phyloP scores from a whole-genome alignment of 73 alveolate species.

The Paraurostyla sp. region DNA sequence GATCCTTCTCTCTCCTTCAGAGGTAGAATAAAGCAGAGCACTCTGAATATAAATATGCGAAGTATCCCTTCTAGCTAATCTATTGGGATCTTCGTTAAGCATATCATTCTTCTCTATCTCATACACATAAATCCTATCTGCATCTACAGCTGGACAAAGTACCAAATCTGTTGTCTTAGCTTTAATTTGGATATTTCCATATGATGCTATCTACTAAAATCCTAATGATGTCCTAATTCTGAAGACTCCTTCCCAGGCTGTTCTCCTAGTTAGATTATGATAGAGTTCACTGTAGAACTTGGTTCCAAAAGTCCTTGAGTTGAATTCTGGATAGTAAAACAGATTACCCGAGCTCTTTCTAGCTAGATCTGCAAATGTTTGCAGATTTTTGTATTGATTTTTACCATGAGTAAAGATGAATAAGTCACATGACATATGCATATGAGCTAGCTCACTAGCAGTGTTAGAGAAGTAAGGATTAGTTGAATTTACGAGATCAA shows the following conservation, averaged over 20 bases:
- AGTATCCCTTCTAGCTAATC: conserved; percentile 56
- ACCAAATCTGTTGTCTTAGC: conserved; percentile 68
- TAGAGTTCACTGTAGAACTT: conserved; percentile 85
- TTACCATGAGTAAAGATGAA: conserved; percentile 78
- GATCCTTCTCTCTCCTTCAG: conserved; percentile 95
- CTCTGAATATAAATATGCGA: conserved; percentile 88
- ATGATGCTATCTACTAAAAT: conserved; percentile 56
- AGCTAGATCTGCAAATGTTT: conserved; percentile 87
- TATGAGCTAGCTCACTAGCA: conserved; percentile 86
- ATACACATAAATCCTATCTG: conserved; percentile 65
- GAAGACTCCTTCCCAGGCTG: conserved; percentile 94
- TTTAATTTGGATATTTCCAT: conserved; percentile 79
- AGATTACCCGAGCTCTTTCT: conserved; percentile 89
- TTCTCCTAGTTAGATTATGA: conserved; percentile 84
- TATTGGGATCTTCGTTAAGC: conserved; percentile 72
- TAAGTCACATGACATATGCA: conserved; percentile 90
- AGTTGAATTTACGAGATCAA: conserved; percentile 54
- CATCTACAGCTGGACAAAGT: conserved; percentile 65
- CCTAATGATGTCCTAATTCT: conserved; percentile 91
- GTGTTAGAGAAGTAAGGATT: conserved; percentile 62
- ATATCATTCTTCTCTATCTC: conserved; percentile 80
- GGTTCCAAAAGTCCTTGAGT: conserved; percentile 70
- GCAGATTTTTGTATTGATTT: conserved; percentile 81
- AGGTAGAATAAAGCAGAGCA: conserved; percentile 91
- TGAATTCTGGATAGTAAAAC: conserved; percentile 88